Evolutionary conservation across 345 rosid species (phyloP), one percentile per base, ranked within the genome.

Genomic region (Adansonia digitata): DNA sequence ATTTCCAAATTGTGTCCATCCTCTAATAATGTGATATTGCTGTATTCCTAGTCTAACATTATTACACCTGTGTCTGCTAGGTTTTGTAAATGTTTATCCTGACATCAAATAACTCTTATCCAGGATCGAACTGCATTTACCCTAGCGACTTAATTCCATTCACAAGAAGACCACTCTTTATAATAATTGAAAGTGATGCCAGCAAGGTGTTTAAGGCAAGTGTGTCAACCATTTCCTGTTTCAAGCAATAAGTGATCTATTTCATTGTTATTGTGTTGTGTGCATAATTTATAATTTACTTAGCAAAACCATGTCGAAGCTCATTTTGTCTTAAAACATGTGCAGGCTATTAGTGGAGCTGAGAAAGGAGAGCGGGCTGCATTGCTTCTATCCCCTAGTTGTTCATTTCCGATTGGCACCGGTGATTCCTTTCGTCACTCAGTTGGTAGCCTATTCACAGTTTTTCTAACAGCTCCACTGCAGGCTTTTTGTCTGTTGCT

Each of bases 351-450:
- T 46, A 68, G 57, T 9, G 72, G 72, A 68, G 57, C 72, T 65
- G 98, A 94, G 84, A 92, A 92, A 85, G 98, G 98, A 77, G 98
- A 94, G 82, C 87, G 89, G 74, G 94, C 98, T 39, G 98, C 95
- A n/a, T 70, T 94, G 76, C 93, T 94, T 81, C 79, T 92, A 51
- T 94, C 98, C 22, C 93, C 98, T 24, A 84, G 87, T 74, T 84
- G 85, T 74, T 80, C 89, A 62, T 71, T 85, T 80, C 89, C 85
- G 10, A 76, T 80, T 75, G 77, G 75, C 43, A 64, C 85, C 49
- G 73, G 81, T 55, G 97, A 91, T 80, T 84, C 82, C 74, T 82
- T 91, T 78, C 93, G 91, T 71, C 85, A 84, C 63, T 90, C 92
- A 60, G 82, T 87, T 81, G 91, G 97, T 80, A 88, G 93, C 71